phyloP scores from a whole-genome alignment of 192 early-diverging fungal genomes.

The Linnemannia schmuckeri region DNA sequence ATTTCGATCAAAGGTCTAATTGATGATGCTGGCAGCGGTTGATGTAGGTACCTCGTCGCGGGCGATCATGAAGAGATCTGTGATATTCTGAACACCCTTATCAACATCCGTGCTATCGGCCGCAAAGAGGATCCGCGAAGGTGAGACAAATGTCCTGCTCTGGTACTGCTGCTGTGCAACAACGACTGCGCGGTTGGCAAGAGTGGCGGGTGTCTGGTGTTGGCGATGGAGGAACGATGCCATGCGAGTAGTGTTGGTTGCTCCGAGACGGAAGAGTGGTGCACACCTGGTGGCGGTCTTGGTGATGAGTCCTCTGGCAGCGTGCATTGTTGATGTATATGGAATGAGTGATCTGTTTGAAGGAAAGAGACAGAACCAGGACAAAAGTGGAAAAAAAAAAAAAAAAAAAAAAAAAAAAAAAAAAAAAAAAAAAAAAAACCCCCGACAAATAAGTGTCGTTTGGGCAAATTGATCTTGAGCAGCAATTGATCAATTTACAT shows the following conservation, averaged over 20 bases:
- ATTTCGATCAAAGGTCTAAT: not conserved
- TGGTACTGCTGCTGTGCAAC: slow-evolving; percentile 11
- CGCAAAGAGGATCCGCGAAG: slow-evolving; percentile 11
- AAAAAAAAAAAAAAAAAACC: too few relatives aligned
- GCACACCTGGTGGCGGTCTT: not conserved
- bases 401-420: not conserved
- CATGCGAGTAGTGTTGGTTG: not conserved
- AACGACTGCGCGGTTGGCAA: slow-evolving; percentile 2
- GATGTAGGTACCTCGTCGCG: slow-evolving; percentile 40
- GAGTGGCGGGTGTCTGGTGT: not conserved
- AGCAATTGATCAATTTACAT: not conserved
- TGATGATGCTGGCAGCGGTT: not conserved
- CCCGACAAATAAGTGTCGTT: too few relatives aligned
- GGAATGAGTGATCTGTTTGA: not conserved
- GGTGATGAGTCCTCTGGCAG: slow-evolving; percentile 6
- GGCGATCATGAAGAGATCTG: slow-evolving; percentile 47
- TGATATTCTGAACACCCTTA: slow-evolving; percentile 46
- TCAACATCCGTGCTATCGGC: slow-evolving; percentile 25
- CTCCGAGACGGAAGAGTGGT: not conserved
- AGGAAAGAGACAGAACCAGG: not conserved
- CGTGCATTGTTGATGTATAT: not conserved
- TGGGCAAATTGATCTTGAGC: not conserved
- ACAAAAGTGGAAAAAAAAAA: not conserved
- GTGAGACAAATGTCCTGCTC: slow-evolving; percentile 13
- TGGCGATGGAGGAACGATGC: not conserved